These are phyloP conservation scores for Aspergillus flavus DNA, from an alignment of 2,329 filamentous ascomycete species.

Conservation along the genomic window DNA sequence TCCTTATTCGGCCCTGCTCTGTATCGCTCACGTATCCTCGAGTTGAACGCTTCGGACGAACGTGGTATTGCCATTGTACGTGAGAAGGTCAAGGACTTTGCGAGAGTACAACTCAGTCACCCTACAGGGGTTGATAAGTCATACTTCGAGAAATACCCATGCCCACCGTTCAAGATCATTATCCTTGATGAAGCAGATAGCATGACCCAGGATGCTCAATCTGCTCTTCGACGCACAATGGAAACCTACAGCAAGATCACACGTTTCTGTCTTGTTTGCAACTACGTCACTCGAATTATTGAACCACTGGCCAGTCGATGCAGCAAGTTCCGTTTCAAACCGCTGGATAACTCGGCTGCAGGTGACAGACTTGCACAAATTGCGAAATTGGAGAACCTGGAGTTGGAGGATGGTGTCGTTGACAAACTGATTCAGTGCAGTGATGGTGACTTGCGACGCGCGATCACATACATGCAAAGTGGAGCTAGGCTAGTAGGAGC, in stretches of 20 bases:
- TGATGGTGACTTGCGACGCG: conserved; percentile 92
- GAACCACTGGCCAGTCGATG: conserved; percentile 92
- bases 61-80: conserved; percentile 96
- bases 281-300: conserved; percentile 98
- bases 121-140: conserved; percentile 67
- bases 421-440: conserved; percentile 84
- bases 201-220: conserved; percentile 98
- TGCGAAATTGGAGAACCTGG: conserved; percentile 75
- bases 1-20: conserved; percentile 96
- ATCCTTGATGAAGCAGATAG: conserved; percentile 97
- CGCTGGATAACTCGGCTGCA: conserved; percentile 83
- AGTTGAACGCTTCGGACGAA: conserved; percentile 98
- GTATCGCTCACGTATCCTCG: conserved; percentile 90
- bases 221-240: conserved; percentile 91
- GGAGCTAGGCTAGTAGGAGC: conserved; percentile 86
- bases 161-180: conserved; percentile 98
- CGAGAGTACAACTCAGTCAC: conserved; percentile 88
- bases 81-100: conserved; percentile 98
- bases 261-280: conserved; percentile 95
- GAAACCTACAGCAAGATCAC: conserved; percentile 97
- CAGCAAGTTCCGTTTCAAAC: conserved; percentile 98
- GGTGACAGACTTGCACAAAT: conserved; percentile 79
- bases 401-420: conserved; percentile 74
- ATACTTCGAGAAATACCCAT: conserved; percentile 73
- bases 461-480: conserved; percentile 94